phyloP scores from a whole-genome alignment of 2,329 filamentous ascomycete species.

The Cladosporium colombiae region DNA sequence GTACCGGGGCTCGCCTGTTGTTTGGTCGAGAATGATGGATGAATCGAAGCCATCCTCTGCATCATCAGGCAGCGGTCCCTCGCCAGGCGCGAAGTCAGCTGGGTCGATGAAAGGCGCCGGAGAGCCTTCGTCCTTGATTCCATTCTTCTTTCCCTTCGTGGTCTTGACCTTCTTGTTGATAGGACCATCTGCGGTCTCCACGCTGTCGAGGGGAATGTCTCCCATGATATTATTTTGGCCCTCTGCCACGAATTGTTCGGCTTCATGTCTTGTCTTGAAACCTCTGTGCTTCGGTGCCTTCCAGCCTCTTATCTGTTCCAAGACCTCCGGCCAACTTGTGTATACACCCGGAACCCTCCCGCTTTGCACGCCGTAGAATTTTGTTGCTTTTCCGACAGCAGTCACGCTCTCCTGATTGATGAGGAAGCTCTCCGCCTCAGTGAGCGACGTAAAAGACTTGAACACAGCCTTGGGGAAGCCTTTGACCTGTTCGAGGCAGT shows the following conservation, averaged over 20 bases:
- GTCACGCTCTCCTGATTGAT: conserved; percentile 52
- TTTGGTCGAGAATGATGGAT: conserved; percentile 55
- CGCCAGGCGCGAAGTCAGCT: conserved; percentile 52
- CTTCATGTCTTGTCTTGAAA: conserved; percentile 61
- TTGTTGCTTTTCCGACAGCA: conserved; percentile 34
- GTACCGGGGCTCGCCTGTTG: conserved; percentile 56
- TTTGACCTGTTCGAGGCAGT: conserved; percentile 62
- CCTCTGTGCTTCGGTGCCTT: conserved; percentile 61
- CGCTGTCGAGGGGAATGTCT: conserved; percentile 25
- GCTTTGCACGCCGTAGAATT: conserved; percentile 62
- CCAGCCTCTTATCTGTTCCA: conserved; percentile 72
- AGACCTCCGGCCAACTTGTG: conserved; percentile 67
- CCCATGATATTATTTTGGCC: conserved; percentile 19
- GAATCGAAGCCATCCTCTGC: conserved; percentile 64
- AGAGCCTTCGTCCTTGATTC: conserved; percentile 30
- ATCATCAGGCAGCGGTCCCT: conserved; percentile 56
- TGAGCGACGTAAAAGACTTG: conserved; percentile 72
- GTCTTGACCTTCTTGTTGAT: conserved; percentile 43
- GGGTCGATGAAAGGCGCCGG: conserved; percentile 25
- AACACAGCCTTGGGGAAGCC: conserved; percentile 57
- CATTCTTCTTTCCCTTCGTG: conserved; percentile 43
- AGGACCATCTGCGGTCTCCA: conserved; percentile 25
- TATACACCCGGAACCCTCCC: conserved; percentile 64
- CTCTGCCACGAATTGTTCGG: conserved; percentile 70
- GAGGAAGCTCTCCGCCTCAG: conserved; percentile 79